Base-by-base conservation (phyloP, 2,329 filamentous ascomycete species). In the Claviceps citrina region DNA sequence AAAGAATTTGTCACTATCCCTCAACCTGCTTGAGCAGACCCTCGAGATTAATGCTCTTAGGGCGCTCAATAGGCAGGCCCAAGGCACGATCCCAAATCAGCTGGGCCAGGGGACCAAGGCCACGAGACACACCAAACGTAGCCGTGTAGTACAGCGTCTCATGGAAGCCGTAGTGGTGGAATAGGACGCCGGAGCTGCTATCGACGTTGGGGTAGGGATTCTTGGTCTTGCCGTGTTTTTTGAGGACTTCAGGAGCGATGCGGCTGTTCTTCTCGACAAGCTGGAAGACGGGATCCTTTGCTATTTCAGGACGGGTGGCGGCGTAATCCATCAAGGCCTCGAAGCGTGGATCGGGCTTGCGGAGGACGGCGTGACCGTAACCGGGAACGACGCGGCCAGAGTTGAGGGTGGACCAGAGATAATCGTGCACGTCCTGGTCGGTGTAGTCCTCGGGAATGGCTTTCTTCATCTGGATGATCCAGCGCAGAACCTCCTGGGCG, bases 131-230 rank as follows among this genome's bases (percentile, higher is more conserved):
- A 45, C 77, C 78, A 47, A 81, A 81, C 0, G 77, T 81, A 43
- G 75, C 77, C 4, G 77, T 80, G 67, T 96, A 98, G 70, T 96
- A 98, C 9, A 96, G 71, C 0, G 89, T 94, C 68, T 96, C 85
- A 60, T 84, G 81, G 77, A 98, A 94, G 43, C 89, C 91, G 59
- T 94, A 98, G 68, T 96, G 86, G 64, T 96, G 81, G 76, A 98
- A 96, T 36, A 98, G 72, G 5, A 96, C 87, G 47, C 91, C 91
- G 1, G 86, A 94, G 47, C 77, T 81, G 36, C 82, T 86, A 63
- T 98, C 91, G 46, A 98, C 91, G 59, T 98, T 98, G 48, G 91
- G 91, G 65, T 89, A 93, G 2, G 91, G 86, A 67, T 94, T 94
- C 73, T 93, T 93, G 50, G 86, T 94, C 79, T 95, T 96, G 62